Evolutionary conservation across 495 filamentous ascomycete genomes (phyloP), one percentile per base, ranked within the genome.

Genomic region (Penicillium steckii): DNA sequence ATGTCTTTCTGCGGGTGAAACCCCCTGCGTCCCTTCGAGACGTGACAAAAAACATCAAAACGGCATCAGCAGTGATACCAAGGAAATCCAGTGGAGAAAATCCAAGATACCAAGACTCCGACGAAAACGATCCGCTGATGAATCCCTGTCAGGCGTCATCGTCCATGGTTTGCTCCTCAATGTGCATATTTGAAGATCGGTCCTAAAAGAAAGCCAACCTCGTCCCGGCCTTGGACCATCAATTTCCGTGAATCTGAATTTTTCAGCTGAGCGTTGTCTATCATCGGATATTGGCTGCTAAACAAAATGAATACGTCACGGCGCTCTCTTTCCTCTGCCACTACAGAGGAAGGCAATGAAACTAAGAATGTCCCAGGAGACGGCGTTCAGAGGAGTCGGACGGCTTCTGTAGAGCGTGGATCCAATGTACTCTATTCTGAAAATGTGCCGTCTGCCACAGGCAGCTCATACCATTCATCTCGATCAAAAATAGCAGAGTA

Each of bases 111-210:
- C 50, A 47, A 46, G 44, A 42, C 18, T 12, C 8, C 19, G 24
- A 53, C 32, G 33, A 46, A 23, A 53, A 41, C 18, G 24, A 25
- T 35, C 40, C 17, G 18, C 26, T n/a, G 7, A 25, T 30, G 18
- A 43, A 53, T 53, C 51, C 51, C 33, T 53, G 51, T 19, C 30
- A 41, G 44, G 42, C 23, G 43, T 41, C 49, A 45, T 38, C 13
- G 2, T 46, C 10, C 13, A 13, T 23, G 9, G n/a, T 45, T 12
- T 33, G 4, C 44, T 26, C n/a, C 35, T 48, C 33, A 37, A 7
- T 23, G 40, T 43, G 27, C 33, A 19, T 41, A 46, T 37, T n/a
- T 18, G 24, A 47, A 33, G 24, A 23, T 41, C 37, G 13, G 17
- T 8, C 25, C 25, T 43, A 43, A 47, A 47, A 53, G 25, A 41